Conservation (phyloP, 2,329 filamentous ascomycete species). For the Pochonia chlamydosporia region DNA sequence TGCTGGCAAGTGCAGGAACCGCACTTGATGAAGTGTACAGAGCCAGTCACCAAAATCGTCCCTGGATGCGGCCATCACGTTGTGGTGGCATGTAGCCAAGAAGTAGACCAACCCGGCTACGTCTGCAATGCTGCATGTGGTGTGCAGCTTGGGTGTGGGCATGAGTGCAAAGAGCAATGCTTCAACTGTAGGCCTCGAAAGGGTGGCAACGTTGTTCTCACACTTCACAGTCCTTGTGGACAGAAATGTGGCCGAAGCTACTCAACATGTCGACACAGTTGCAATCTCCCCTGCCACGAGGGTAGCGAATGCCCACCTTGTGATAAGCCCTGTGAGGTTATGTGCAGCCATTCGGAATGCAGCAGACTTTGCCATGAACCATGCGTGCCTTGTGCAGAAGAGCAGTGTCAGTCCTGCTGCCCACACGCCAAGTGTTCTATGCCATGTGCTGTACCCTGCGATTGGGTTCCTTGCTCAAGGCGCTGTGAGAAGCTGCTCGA, state of each 20-base stretch:
- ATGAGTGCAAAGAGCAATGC: conserved; percentile 47
- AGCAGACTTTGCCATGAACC: conserved; percentile 50
- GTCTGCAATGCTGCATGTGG: conserved; percentile 44
- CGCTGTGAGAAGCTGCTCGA: conserved; percentile 47
- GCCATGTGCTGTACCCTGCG: conserved; percentile 62
- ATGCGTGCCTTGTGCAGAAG: conserved; percentile 55
- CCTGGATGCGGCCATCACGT: conserved; percentile 51
- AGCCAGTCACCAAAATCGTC: conserved; percentile 39
- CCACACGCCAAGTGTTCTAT: conserved; percentile 44
- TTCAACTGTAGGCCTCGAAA: conserved; percentile 36
- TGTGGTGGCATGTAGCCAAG: conserved; percentile 39
- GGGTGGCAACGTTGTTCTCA: conserved; percentile 19
- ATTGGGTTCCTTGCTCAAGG: conserved; percentile 58
- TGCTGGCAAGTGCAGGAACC: conserved; percentile 41
- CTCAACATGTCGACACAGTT: conserved; percentile 52
- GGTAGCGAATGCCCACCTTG: conserved; percentile 42
- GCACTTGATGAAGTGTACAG: conserved; percentile 40
- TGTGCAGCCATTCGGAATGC: conserved; percentile 53
- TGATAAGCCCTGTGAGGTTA: conserved; percentile 42
- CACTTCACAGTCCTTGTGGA: conserved; percentile 42
- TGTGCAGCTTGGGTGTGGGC: conserved; percentile 47
- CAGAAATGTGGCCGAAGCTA: conserved; percentile 44
- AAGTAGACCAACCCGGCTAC: conserved; percentile 36
- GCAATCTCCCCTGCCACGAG: conserved; percentile 46
- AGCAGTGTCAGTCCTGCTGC: conserved; percentile 47